These are phyloP conservation scores for Chlamydomonas applanata DNA, from an alignment of 139 green algal species.

Conservation along the genomic window DNA sequence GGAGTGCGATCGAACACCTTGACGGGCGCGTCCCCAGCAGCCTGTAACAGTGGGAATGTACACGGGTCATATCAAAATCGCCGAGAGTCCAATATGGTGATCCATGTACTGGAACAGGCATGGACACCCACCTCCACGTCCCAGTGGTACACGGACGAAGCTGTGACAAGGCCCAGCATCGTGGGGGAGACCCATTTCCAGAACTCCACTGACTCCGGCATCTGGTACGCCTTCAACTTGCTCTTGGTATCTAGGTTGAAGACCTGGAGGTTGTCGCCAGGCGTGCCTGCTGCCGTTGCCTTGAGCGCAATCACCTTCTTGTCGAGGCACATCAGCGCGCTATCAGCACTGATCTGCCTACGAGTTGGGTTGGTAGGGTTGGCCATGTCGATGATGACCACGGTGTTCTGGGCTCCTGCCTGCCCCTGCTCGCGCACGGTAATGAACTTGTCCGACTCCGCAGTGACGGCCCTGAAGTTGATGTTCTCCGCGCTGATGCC, in stretches of 20 bases:
- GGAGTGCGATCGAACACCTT: conserved; percentile 97
- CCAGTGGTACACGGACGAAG: conserved; percentile 94
- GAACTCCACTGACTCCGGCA: conserved; percentile 92
- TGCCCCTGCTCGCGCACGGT: conserved; percentile 91
- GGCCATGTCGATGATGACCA: conserved; percentile 94
- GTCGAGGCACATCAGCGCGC: conserved; percentile 92
- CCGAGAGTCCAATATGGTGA: neutral
- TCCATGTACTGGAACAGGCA: neutral
- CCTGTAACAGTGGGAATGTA: conserved; percentile 36
- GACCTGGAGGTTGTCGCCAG: conserved; percentile 91
- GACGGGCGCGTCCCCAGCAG: conserved; percentile 53
- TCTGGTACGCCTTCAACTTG: conserved; percentile 97
- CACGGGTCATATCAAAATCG: neutral
- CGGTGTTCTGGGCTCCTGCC: conserved; percentile 34
- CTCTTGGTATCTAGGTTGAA: conserved; percentile 98
- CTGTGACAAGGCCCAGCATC: conserved; percentile 92
- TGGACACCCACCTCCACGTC: conserved; percentile 75
- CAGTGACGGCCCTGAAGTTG: conserved; percentile 96
- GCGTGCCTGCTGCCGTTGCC: conserved; percentile 38
- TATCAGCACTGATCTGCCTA: conserved; percentile 95
- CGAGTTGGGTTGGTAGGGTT: conserved; percentile 76
- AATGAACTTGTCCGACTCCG: conserved; percentile 97
- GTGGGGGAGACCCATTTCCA: conserved; percentile 94
- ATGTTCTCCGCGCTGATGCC: conserved; percentile 90
- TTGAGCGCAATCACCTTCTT: conserved; percentile 97